Conservation (phyloP, 2,329 filamentous ascomycete genomes). For the Colletotrichum brevisporum region DNA sequence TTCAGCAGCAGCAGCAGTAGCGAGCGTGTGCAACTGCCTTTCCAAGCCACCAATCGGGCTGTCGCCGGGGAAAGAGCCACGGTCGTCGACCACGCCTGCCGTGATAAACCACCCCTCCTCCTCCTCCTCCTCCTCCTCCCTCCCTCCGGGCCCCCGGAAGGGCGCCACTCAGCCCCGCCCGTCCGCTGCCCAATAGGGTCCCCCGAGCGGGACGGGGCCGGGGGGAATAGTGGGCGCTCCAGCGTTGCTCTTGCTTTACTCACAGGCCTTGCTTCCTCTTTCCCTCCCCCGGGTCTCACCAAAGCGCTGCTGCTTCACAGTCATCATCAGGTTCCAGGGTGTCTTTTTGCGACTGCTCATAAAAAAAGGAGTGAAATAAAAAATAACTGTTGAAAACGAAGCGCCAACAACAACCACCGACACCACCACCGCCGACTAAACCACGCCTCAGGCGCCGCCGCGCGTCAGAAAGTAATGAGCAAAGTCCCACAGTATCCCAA, state of each 20-base stretch:
- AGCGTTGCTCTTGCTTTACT: conserved; percentile 1
- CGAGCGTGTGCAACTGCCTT: not conserved
- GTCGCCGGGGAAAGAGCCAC: conserved; percentile 16
- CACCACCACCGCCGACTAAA: not conserved
- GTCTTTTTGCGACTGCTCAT: conserved; percentile 27
- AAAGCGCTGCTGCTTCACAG: conserved; percentile 5
- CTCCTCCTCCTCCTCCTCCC: not conserved
- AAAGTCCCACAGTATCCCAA: not conserved
- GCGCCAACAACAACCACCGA: no score
- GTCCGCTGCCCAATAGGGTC: conserved; percentile 24
- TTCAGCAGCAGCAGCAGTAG: no score
- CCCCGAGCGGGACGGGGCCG: conserved; percentile 5
- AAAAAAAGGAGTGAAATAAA: conserved; percentile 10
- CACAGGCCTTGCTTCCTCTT: not conserved
- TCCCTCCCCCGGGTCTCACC: not conserved
- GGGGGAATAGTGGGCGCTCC: not conserved
- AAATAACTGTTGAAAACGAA: not conserved
- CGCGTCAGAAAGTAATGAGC: no score
- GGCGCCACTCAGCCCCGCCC: conserved; percentile 15
- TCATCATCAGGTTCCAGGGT: not conserved
- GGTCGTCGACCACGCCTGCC: conserved; percentile 19
- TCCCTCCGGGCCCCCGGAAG: conserved; percentile 32
- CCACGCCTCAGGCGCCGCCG: not conserved
- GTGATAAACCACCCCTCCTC: conserved; percentile 1
- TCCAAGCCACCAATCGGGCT: conserved; percentile 34